Conservation (phyloP, 306 rosid genomes). For the Glycine soja region DNA sequence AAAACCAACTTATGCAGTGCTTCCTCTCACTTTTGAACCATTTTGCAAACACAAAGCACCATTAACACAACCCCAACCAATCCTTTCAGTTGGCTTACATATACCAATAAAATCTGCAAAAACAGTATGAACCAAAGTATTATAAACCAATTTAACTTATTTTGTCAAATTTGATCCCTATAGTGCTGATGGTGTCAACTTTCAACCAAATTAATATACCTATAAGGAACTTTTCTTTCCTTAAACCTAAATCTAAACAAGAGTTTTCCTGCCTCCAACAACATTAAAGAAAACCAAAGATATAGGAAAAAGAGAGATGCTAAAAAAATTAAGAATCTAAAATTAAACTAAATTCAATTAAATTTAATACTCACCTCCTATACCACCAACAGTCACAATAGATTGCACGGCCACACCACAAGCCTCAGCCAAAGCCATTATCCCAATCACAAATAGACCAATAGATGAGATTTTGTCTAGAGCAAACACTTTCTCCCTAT, state of each 20-base stretch:
- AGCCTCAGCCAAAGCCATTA: constrained; percentile 95
- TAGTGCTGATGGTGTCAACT: constrained; percentile 16
- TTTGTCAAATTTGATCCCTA: constrained; percentile 5
- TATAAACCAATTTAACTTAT: neutral
- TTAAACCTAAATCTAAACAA: neutral
- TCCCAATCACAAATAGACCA: constrained; percentile 82
- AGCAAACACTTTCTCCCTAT: constrained; percentile 73
- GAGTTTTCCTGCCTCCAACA: constrained; percentile 33
- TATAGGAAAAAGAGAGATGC: neutral
- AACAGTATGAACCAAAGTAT: neutral
- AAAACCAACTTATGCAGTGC: constrained; percentile 29
- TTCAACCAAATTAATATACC: constrained; percentile 5
- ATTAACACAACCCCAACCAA: constrained; percentile 20
- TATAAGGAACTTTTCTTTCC: constrained; percentile 8
- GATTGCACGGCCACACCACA: constrained; percentile 96
- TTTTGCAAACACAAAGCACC: constrained; percentile 20
- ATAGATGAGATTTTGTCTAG: constrained; percentile 79
- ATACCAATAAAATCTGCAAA: constrained; percentile 3
- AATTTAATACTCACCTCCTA: constrained; percentile 83
- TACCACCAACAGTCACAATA: constrained; percentile 90
- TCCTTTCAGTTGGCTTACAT: constrained; percentile 17
- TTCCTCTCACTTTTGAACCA: constrained; percentile 5
- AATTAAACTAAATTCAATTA: constrained; percentile 33
- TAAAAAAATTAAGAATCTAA: constrained; percentile 6
- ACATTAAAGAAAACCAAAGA: constrained; percentile 30